Conservation (phyloP, 2,329 filamentous ascomycete species). For the Anthostomella pinea region DNA sequence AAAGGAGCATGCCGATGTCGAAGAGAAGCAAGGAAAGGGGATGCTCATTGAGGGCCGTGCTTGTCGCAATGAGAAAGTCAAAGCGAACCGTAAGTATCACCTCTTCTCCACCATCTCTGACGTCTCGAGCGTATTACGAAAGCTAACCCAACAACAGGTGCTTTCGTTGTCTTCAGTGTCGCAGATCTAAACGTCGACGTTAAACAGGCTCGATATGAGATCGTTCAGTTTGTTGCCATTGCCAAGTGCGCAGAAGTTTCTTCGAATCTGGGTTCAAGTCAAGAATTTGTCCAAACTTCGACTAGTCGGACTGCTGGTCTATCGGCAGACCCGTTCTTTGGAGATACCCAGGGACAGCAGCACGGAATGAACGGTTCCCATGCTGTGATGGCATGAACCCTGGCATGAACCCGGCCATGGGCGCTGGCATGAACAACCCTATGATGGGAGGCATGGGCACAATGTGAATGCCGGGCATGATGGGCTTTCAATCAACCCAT, state of each 20-base stretch:
- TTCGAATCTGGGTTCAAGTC: no score
- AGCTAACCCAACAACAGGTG: slow-evolving; percentile 38
- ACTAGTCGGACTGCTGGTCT: no score
- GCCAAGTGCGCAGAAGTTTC: no score
- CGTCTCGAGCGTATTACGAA: background rate
- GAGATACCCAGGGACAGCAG: no score
- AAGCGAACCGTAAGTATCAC: slow-evolving; percentile 52
- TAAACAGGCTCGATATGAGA: slow-evolving; percentile 42
- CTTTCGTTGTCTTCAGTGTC: slow-evolving; percentile 45
- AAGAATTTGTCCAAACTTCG: no score
- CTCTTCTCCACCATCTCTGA: background rate
- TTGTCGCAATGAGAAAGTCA: slow-evolving; percentile 58
- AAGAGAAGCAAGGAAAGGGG: slow-evolving; percentile 46
- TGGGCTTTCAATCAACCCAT: slow-evolving; percentile 31
- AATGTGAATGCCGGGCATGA: no score
- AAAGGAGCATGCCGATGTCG: slow-evolving; percentile 46
- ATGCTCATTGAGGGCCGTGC: slow-evolving; percentile 51
- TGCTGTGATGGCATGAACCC: slow-evolving; percentile 28
- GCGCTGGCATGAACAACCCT: slow-evolving; percentile 24
- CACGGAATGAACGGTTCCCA: no score
- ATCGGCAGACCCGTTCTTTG: no score
- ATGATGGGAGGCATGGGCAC: slow-evolving; percentile 32
- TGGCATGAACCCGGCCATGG: slow-evolving; percentile 26
- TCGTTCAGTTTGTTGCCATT: slow-evolving; percentile 45
- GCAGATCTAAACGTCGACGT: slow-evolving; percentile 36